Conservation (phyloP, 192 early-diverging fungal species). For the Spinellus fusiger region DNA sequence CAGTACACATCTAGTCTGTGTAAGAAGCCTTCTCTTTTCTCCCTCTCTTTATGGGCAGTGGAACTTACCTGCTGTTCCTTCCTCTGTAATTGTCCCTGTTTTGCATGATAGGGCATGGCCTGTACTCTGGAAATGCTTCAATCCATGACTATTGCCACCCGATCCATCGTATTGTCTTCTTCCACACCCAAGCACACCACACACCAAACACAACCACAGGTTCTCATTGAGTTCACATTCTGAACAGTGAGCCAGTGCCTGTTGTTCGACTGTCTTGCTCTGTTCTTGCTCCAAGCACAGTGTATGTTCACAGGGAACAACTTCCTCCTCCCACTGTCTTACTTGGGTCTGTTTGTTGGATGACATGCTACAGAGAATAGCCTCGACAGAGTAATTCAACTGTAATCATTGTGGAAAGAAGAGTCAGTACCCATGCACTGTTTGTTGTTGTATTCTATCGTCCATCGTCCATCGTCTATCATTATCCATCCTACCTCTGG, state of each 20-base stretch:
- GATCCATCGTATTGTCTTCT: slow-evolving; percentile 88
- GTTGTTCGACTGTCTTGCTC: slow-evolving; percentile 38
- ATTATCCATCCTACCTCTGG: slow-evolving; percentile 39
- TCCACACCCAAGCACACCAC: slow-evolving; percentile 93
- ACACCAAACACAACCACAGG: slow-evolving; percentile 92
- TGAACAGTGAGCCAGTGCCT: slow-evolving; percentile 64
- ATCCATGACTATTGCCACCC: slow-evolving; percentile 90
- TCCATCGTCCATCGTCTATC: neutral
- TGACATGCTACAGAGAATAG: slow-evolving; percentile 71
- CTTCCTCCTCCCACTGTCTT: slow-evolving; percentile 91
- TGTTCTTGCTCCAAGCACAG: slow-evolving; percentile 59
- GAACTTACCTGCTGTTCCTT: slow-evolving; percentile 80
- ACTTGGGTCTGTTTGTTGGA: slow-evolving; percentile 82
- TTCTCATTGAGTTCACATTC: slow-evolving; percentile 87
- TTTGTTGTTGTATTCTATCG: neutral
- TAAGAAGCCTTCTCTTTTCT: slow-evolving; percentile 1
- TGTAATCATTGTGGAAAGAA: no score
- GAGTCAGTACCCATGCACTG: no score
- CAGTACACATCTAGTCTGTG: slow-evolving; percentile 66
- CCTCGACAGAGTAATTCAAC: slow-evolving; percentile 57
- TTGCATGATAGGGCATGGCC: slow-evolving; percentile 84
- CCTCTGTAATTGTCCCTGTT: slow-evolving; percentile 95
- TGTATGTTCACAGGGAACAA: slow-evolving; percentile 75
- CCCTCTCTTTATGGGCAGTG: neutral
- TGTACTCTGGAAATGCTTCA: slow-evolving; percentile 76